phyloP scores from a whole-genome alignment of 345 rosid genomes.

The Litchi chinensis region DNA sequence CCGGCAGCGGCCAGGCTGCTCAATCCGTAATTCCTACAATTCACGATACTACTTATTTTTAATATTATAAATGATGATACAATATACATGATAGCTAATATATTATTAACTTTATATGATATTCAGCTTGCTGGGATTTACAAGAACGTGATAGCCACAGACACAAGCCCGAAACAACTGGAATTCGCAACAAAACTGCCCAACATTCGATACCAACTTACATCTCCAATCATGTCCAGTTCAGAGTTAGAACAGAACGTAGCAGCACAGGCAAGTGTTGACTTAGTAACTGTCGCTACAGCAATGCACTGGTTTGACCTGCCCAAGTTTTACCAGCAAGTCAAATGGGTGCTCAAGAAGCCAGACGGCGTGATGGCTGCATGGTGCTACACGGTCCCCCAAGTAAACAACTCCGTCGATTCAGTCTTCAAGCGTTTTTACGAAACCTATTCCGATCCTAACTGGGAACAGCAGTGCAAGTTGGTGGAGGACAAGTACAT shows the following conservation, averaged over 20 bases:
- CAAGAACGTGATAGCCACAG: constrained; percentile 72
- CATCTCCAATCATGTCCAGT: constrained; percentile 53
- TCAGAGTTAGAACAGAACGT: constrained; percentile 45
- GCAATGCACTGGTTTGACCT: constrained; percentile 84
- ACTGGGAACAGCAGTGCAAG: constrained; percentile 61
- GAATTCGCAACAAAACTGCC: constrained; percentile 60
- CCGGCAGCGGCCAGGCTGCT: constrained; percentile 91
- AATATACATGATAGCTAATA: too few species aligned
- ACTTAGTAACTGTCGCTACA: constrained; percentile 71
- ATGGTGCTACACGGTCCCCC: constrained; percentile 81
- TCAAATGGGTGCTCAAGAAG: constrained; percentile 64
- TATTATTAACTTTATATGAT: neutral
- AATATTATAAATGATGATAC: too few species aligned
- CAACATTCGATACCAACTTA: constrained; percentile 57
- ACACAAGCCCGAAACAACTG: constrained; percentile 76
- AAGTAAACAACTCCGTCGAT: constrained; percentile 54
- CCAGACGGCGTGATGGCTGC: constrained; percentile 80
- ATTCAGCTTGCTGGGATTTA: constrained; percentile 66
- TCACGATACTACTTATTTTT: too few species aligned
- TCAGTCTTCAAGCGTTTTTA: constrained; percentile 51
- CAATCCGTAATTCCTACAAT: constrained; percentile 45
- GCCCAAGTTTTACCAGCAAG: constrained; percentile 56
- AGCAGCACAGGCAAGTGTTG: constrained; percentile 48
- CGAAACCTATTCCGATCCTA: constrained; percentile 34
- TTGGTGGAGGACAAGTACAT: constrained; percentile 64